phyloP scores from a whole-genome alignment of 2,329 filamentous ascomycete genomes.

The Tricladium varicosporioides region DNA sequence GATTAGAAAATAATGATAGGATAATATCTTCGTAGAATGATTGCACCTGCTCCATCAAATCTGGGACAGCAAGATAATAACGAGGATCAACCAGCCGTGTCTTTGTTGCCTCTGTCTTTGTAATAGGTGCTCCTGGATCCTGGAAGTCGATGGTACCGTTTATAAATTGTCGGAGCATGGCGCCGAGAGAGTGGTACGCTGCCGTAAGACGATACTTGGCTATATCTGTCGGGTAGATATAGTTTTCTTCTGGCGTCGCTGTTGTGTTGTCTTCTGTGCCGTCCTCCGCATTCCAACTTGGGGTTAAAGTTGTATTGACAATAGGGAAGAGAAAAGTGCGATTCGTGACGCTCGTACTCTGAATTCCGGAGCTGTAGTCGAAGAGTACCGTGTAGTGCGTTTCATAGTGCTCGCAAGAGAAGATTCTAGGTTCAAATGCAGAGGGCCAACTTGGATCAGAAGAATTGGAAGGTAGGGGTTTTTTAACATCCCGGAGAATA shows the following conservation, averaged over 20 bases:
- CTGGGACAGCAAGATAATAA: background rate
- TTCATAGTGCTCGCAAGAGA: background rate
- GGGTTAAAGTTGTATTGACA: background rate
- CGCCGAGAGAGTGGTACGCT: conserved; percentile 4
- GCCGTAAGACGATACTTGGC: background rate
- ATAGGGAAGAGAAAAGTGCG: background rate
- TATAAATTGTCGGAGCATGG: background rate
- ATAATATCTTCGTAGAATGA: conserved; percentile 8
- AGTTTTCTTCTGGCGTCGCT: background rate
- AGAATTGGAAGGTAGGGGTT: background rate
- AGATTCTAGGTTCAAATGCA: background rate
- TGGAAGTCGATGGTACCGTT: conserved; percentile 2
- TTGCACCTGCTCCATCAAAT: conserved; percentile 1
- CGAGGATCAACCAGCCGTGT: background rate
- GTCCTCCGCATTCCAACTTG: background rate
- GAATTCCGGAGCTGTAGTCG: background rate
- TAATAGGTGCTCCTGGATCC: background rate
- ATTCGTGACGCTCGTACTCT: background rate
- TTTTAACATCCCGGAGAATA: background rate
- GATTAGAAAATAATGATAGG: conserved; percentile 4
- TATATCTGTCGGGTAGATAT: background rate
- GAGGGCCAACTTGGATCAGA: background rate
- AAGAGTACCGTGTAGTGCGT: background rate
- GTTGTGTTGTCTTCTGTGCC: conserved; percentile 5
- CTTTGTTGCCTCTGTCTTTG: background rate